Evolutionary conservation across 352 stramenopile species (phyloP).

Genomic region (Phytophthora ohioensis): DNA sequence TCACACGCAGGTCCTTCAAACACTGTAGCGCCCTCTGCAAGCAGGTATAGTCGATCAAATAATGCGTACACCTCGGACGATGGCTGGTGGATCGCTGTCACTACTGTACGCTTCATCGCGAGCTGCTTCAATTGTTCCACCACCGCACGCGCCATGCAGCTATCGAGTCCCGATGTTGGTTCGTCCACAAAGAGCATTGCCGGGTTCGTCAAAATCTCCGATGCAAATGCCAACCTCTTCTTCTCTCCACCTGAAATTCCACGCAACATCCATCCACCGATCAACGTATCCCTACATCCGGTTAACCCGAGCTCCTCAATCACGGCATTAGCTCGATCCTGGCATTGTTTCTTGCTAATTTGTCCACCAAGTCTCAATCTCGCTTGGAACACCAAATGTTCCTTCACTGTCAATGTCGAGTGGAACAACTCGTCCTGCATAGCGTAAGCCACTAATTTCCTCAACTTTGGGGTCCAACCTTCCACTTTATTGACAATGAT

Average conservation of each 20-base stretch:
- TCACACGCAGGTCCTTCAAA: slow-evolving; percentile 45
- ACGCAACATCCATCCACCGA: slow-evolving; percentile 53
- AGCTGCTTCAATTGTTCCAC: slow-evolving; percentile 62
- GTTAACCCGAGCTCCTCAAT: slow-evolving; percentile 57
- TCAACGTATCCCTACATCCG: slow-evolving; percentile 50
- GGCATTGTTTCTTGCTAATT: slow-evolving; percentile 24
- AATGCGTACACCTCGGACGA: slow-evolving; percentile 58
- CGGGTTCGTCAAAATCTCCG: slow-evolving; percentile 81
- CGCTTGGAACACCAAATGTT: slow-evolving; percentile 88
- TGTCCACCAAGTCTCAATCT: slow-evolving; percentile 65
- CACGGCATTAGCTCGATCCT: slow-evolving; percentile 45
- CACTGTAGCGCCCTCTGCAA: slow-evolving; percentile 43
- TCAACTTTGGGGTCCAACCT: slow-evolving; percentile 38
- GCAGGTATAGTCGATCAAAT: slow-evolving; percentile 52
- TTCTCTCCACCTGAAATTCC: slow-evolving; percentile 83
- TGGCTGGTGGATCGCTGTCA: slow-evolving; percentile 89
- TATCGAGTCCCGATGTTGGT: slow-evolving; percentile 64
- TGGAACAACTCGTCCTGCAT: slow-evolving; percentile 92
- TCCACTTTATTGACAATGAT: slow-evolving; percentile 68
- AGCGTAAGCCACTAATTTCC: slow-evolving; percentile 58
- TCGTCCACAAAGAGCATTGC: slow-evolving; percentile 85
- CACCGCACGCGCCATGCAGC: slow-evolving; percentile 56
- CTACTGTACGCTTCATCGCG: slow-evolving; percentile 76
- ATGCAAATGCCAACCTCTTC: slow-evolving; percentile 82
- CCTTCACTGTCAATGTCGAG: slow-evolving; percentile 85